A percentile compares a stretch with the other conserved stretches of the same genome.
These are phyloP conservation scores for Epichloe sibirici DNA, from an alignment of 2,329 filamentous ascomycete genomes.

Conservation along the genomic window DNA sequence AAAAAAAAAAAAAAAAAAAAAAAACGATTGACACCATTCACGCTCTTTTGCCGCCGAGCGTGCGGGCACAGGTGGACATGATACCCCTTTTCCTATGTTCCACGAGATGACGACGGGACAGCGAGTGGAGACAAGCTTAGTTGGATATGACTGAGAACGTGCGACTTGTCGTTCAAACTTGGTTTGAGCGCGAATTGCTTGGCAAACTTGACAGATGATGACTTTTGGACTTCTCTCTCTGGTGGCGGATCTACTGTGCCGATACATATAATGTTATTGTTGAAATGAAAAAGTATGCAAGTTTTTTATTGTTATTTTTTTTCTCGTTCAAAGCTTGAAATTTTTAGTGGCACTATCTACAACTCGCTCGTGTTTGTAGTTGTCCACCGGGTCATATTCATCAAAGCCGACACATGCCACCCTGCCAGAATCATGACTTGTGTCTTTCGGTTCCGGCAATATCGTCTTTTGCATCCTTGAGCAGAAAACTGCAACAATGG, in stretches of 20 bases:
- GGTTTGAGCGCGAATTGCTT: neutral
- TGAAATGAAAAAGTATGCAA: too few species aligned
- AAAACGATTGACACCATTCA: neutral
- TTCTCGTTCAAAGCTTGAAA: too few species aligned
- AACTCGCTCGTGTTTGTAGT: too few species aligned
- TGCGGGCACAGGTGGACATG: neutral
- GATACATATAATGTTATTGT: neutral
- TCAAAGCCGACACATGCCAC: neutral
- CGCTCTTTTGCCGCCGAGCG: neutral
- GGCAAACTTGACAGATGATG: slow-evolving; percentile 17
- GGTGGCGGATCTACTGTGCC: neutral
- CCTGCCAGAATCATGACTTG: slow-evolving; percentile 38
- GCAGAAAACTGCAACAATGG: slow-evolving; percentile 53
- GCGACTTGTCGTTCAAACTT: neutral
- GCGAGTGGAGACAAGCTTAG: neutral
- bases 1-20: neutral
- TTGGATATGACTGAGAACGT: neutral
- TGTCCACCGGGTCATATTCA: too few species aligned
- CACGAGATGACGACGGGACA: neutral
- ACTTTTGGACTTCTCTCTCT: slow-evolving; percentile 40
- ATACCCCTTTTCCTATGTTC: neutral
- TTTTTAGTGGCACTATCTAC: too few species aligned
- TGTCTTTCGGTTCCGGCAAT: slow-evolving; percentile 54
- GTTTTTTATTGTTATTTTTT: neutral
- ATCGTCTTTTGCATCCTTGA: slow-evolving; percentile 77